Evolutionary conservation across 441 rosid species (phyloP).

Genomic region (Populus tomentosa): DNA sequence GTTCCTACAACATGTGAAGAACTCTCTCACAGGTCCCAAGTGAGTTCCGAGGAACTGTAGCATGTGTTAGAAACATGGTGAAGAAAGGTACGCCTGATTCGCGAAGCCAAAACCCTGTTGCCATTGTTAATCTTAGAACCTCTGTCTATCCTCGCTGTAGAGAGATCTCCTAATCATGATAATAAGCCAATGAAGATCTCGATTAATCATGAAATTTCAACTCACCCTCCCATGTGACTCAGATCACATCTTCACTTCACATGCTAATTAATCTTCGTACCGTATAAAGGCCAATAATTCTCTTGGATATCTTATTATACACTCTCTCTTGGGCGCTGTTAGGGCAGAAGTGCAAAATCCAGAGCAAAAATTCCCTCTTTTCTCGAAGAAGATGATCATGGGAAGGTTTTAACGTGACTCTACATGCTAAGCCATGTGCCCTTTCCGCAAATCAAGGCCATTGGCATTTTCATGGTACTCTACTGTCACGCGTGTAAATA

Average conservation of each 20-base stretch:
- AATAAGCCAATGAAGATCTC: neutral
- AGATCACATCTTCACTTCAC: conserved; percentile 25
- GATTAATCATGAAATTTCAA: neutral
- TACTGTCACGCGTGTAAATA: neutral
- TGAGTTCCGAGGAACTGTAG: too few species aligned
- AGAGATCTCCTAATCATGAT: neutral
- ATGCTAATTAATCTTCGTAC: conserved; percentile 13
- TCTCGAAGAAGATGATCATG: neutral
- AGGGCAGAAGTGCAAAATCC: neutral
- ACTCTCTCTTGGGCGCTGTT: neutral
- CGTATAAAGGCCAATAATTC: too few species aligned
- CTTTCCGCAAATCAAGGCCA: conserved; percentile 4
- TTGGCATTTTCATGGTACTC: conserved; percentile 7
- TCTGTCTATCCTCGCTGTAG: neutral
- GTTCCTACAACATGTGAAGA: too few species aligned
- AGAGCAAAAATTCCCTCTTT: conserved; percentile 19
- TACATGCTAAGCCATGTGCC: conserved; percentile 26
- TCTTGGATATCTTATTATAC: neutral
- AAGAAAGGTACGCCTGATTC: too few species aligned
- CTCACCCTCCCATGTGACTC: conserved; percentile 20
- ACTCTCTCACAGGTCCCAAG: too few species aligned
- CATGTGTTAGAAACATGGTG: too few species aligned
- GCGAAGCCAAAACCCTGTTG: too few species aligned
- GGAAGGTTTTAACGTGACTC: neutral
- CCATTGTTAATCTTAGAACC: neutral